phyloP scores from a whole-genome alignment of 345 rosid genomes.

The Cardamine chenopodiifolia region DNA sequence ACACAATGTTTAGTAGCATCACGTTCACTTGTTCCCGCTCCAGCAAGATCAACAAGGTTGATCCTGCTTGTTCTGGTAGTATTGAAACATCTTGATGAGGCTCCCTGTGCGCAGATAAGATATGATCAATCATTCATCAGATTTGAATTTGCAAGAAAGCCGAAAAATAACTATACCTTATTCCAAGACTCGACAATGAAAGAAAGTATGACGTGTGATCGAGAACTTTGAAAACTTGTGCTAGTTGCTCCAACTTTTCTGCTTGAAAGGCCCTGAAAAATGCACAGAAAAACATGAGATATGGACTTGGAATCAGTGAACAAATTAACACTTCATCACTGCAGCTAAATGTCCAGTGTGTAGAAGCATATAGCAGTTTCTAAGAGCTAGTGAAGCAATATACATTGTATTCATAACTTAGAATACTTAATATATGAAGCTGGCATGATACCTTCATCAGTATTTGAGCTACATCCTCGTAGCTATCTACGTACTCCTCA shows the following conservation, averaged over 20 bases:
- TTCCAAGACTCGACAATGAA: slow-evolving; percentile 45
- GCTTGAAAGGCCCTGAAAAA: slow-evolving; percentile 81
- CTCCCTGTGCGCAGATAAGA: slow-evolving; percentile 53
- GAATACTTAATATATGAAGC: background rate
- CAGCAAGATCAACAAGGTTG: slow-evolving; percentile 91
- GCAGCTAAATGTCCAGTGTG: background rate
- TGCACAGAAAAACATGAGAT: slow-evolving; percentile 25
- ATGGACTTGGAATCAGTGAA: slow-evolving; percentile 16
- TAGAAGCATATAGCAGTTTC: background rate
- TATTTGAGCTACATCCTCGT: slow-evolving; percentile 80
- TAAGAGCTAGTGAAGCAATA: slow-evolving; percentile 1
- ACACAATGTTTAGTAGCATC: slow-evolving; percentile 62
- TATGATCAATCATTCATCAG: slow-evolving; percentile 23
- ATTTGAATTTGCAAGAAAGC: background rate
- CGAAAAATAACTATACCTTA: slow-evolving; percentile 23
- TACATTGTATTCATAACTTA: slow-evolving; percentile 11
- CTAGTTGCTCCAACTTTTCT: slow-evolving; percentile 97
- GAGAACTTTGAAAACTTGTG: slow-evolving; percentile 90
- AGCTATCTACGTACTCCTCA: slow-evolving; percentile 81
- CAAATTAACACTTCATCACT: background rate
- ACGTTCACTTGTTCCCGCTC: slow-evolving; percentile 64
- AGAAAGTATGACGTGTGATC: slow-evolving; percentile 70
- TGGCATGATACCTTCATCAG: slow-evolving; percentile 73
- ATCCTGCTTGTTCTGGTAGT: slow-evolving; percentile 93
- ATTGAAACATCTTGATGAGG: slow-evolving; percentile 77